Percentiles rank a stretch among this genome's conserved stretches.
Conservation (phyloP, 768 basidiomycete genomes). For the Kwoniella bestiolae region DNA sequence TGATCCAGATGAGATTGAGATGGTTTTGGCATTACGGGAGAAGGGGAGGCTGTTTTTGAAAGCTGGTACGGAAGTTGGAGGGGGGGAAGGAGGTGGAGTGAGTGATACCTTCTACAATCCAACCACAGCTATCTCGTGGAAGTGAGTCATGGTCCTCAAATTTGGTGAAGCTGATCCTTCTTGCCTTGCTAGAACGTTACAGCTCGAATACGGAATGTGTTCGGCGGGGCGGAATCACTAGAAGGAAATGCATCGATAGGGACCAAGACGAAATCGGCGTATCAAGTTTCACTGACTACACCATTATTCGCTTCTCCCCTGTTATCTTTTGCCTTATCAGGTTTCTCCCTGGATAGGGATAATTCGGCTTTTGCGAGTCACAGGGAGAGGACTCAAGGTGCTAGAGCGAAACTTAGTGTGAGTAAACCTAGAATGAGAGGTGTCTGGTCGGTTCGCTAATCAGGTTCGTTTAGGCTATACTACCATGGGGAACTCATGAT, state of each 20-base stretch:
- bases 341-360: slow-evolving; percentile 79
- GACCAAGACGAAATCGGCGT: slow-evolving; percentile 82
- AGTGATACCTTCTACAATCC: slow-evolving; percentile 52
- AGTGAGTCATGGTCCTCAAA: too few species aligned
- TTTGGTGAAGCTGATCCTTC: not conserved
- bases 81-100: slow-evolving; percentile 91
- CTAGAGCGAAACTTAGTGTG: slow-evolving; percentile 72
- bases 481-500: slow-evolving; percentile 66
- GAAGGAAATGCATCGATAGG: slow-evolving; percentile 82
- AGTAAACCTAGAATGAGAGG: slow-evolving; percentile 56
- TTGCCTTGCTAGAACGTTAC: slow-evolving; percentile 68
- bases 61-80: slow-evolving; percentile 87
- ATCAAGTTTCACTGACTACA: slow-evolving; percentile 60
- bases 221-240: slow-evolving; percentile 88
- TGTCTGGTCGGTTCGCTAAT: slow-evolving; percentile 1
- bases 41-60: slow-evolving; percentile 75
- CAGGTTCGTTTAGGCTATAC: slow-evolving; percentile 31
- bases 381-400: slow-evolving; percentile 59
- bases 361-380: slow-evolving; percentile 70
- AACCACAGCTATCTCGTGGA: too few species aligned
- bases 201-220: slow-evolving; percentile 79
- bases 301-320: slow-evolving; percentile 62
- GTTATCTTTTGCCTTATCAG: slow-evolving; percentile 71
- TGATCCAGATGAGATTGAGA: slow-evolving; percentile 53
- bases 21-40: slow-evolving; percentile 64